Evolutionary conservation across 805 yeast species (phyloP).

Genomic region (Wickerhamomyces rabaulensis): DNA sequence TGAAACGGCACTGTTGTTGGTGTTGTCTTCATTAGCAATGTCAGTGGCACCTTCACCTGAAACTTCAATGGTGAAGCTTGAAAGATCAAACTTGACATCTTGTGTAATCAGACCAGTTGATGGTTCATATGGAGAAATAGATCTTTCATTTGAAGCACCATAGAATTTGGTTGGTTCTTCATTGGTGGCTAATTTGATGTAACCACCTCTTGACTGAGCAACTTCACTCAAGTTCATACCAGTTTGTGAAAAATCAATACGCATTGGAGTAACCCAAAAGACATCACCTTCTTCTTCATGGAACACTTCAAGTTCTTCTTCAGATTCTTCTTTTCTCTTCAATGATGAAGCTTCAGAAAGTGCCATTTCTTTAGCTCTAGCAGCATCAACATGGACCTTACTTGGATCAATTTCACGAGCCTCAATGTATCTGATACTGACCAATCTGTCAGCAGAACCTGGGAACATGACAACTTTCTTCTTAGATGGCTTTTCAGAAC

Average conservation of each 20-base stretch:
- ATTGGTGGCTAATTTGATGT: not conserved
- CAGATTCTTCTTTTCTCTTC: not conserved
- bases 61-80: not conserved
- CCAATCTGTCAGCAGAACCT: not conserved
- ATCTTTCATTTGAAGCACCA: not conserved
- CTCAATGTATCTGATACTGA: not conserved
- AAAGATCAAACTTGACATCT: not conserved
- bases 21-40: not conserved
- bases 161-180: not conserved
- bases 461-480: not conserved
- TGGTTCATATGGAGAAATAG: conserved; percentile 6
- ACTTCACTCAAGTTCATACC: not conserved
- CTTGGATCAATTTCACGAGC: not conserved
- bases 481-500: too few relatives aligned
- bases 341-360: conserved; percentile 1
- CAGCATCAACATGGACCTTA: not conserved
- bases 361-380: conserved; percentile 1
- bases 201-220: conserved; percentile 1
- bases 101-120: conserved; percentile 8
- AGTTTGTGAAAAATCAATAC: not conserved
- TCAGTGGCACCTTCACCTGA: not conserved
- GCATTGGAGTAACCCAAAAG: not conserved
- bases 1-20: not conserved
- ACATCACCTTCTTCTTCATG: not conserved
- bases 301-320: not conserved